Conservation (phyloP, 768 basidiomycete species). For the Pleurotus cornucopiae region DNA sequence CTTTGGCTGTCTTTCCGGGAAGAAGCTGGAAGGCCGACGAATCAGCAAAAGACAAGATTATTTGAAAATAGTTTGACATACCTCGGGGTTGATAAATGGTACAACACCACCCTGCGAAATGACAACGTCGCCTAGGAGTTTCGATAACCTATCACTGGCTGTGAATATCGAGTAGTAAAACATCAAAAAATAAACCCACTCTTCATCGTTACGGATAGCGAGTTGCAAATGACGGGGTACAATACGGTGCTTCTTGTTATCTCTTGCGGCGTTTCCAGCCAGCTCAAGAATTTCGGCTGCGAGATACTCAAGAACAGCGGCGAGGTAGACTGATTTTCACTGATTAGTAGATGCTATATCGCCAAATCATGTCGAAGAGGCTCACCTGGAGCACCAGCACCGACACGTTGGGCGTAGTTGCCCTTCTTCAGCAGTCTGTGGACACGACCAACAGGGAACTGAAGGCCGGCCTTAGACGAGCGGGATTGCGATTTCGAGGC, state of each 20-base stretch:
- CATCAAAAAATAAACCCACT: conserved; percentile 28
- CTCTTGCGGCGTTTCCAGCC: conserved; percentile 69
- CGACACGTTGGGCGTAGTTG: conserved; percentile 72
- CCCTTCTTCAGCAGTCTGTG: conserved; percentile 72
- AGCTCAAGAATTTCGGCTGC: conserved; percentile 82
- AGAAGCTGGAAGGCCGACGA: conserved; percentile 28
- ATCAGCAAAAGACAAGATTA: background rate
- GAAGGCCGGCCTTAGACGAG: conserved; percentile 54
- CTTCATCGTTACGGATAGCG: conserved; percentile 79
- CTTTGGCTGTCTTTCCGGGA: conserved; percentile 38
- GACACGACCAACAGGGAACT: conserved; percentile 80
- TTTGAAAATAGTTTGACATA: conserved; percentile 13
- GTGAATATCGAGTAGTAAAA: conserved; percentile 1
- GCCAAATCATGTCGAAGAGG: background rate
- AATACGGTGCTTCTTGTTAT: conserved; percentile 79
- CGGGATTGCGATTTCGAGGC: conserved; percentile 48
- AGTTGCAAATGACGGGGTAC: conserved; percentile 79
- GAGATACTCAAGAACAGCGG: conserved; percentile 78
- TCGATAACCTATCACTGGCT: conserved; percentile 46
- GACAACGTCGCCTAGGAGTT: conserved; percentile 75
- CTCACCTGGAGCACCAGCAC: conserved; percentile 68
- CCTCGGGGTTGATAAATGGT: conserved; percentile 56
- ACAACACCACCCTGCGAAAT: conserved; percentile 86
- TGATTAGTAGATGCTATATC: background rate
- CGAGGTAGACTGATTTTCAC: conserved; percentile 57